Conservation (phyloP, 371 early-diverging fungal genomes). For the Coemansia sp. region DNA sequence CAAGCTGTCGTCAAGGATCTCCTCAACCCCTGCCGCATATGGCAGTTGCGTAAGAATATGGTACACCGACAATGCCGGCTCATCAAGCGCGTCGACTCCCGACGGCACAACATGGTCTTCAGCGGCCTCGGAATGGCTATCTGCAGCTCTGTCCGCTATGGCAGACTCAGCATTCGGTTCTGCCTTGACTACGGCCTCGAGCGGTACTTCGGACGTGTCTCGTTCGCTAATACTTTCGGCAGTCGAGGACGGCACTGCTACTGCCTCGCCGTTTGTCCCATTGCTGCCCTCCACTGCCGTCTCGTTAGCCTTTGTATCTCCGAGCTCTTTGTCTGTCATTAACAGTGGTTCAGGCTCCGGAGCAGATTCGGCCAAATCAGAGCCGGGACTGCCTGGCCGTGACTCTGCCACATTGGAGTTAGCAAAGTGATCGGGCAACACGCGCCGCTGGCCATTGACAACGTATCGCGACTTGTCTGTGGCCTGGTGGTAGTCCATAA, state of each 20-base stretch:
- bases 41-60: slow-evolving; percentile 35
- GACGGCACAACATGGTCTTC: slow-evolving; percentile 36
- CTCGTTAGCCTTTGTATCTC: background rate
- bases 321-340: background rate
- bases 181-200: slow-evolving; percentile 1
- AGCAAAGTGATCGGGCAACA: slow-evolving; percentile 22
- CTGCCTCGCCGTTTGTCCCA: background rate
- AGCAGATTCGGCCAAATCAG: background rate
- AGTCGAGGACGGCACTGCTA: background rate
- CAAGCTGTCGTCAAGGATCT: slow-evolving; percentile 35
- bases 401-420: background rate
- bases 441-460: slow-evolving; percentile 17
- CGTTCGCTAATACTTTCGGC: background rate
- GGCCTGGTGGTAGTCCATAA: slow-evolving; percentile 80
- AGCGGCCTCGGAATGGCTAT: background rate
- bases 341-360: background rate
- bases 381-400: background rate
- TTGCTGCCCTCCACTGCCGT: background rate
- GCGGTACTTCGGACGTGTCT: background rate
- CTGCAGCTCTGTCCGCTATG: background rate
- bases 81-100: slow-evolving; percentile 4
- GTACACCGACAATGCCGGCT: slow-evolving; percentile 24
- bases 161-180: background rate
- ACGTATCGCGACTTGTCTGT: slow-evolving; percentile 61
- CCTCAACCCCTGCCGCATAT: slow-evolving; percentile 17